phyloP scores from a whole-genome alignment of 2,329 filamentous ascomycete genomes.

The Trichoderma semiorbis region DNA sequence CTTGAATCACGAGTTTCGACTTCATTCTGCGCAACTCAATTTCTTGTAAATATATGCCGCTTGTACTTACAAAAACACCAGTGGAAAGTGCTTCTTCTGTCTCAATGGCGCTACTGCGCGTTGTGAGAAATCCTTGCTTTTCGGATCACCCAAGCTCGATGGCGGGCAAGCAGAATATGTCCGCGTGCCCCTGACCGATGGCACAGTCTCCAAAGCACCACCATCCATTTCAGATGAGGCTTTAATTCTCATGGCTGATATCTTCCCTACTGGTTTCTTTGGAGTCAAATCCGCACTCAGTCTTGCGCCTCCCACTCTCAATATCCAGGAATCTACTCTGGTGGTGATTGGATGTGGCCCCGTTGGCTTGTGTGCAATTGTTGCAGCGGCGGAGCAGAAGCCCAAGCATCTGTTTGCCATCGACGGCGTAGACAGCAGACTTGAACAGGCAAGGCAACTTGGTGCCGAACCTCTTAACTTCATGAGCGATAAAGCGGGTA shows the following conservation, averaged over 20 bases:
- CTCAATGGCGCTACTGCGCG: conserved; percentile 71
- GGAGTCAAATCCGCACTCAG: conserved; percentile 76
- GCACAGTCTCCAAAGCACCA: conserved; percentile 70
- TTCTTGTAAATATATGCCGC: background rate
- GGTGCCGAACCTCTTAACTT: conserved; percentile 86
- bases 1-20: background rate
- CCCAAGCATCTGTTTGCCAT: conserved; percentile 76
- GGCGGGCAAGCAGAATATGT: conserved; percentile 82
- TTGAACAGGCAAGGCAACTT: conserved; percentile 68
- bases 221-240: conserved; percentile 67
- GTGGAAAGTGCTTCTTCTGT: conserved; percentile 79
- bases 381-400: conserved; percentile 71
- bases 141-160: conserved; percentile 67
- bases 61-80: conserved; percentile 8
- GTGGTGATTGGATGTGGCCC: conserved; percentile 83
- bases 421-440: conserved; percentile 70
- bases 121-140: conserved; percentile 66
- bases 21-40: background rate
- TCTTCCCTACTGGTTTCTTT: conserved; percentile 85
- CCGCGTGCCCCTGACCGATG: conserved; percentile 75
- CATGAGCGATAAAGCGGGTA: conserved; percentile 58
- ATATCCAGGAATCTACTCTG: conserved; percentile 56
- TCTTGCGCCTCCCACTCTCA: conserved; percentile 43
- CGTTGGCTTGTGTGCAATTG: conserved; percentile 78
- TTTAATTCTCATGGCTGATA: conserved; percentile 86